Evolutionary conservation across 108 stramenopile species (phyloP).

Genomic region (Bacterosira constricta): DNA sequence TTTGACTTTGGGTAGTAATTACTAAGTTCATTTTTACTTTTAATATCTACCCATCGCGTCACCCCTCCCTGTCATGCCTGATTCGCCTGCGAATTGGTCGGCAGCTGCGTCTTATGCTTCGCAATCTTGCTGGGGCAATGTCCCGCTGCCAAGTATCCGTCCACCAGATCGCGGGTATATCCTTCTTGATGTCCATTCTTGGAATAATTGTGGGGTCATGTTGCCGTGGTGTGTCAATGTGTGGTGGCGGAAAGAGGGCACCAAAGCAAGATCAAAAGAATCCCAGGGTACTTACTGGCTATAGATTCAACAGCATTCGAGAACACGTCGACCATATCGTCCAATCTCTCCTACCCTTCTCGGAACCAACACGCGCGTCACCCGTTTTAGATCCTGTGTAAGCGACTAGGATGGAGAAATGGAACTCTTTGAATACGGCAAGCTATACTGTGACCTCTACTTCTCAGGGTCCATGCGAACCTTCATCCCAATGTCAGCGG

Average conservation of each 20-base stretch:
- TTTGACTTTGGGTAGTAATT: too few species aligned
- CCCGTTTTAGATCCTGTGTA: slow-evolving; percentile 69
- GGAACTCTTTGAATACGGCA: slow-evolving; percentile 81
- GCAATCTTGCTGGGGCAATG: too few species aligned
- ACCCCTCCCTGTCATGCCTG: too few species aligned
- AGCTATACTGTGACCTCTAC: slow-evolving; percentile 66
- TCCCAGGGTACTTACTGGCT: slow-evolving; percentile 64
- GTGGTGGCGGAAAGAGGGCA: slow-evolving; percentile 40
- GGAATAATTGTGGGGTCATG: too few species aligned
- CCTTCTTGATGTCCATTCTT: too few species aligned
- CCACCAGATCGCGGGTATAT: too few species aligned
- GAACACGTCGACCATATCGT: slow-evolving; percentile 75
- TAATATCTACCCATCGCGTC: too few species aligned
- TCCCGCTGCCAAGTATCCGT: too few species aligned
- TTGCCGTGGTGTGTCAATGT: too few species aligned
- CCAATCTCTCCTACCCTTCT: slow-evolving; percentile 64
- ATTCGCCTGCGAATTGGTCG: too few species aligned
- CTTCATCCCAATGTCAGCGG: slow-evolving; percentile 68
- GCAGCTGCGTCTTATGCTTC: too few species aligned
- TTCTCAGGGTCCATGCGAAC: slow-evolving; percentile 67
- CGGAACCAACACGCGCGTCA: slow-evolving; percentile 80
- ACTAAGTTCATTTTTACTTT: too few species aligned
- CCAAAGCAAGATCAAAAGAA: slow-evolving; percentile 27
- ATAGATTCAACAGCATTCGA: slow-evolving; percentile 82
- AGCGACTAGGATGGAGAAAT: slow-evolving; percentile 88